A percentile compares a stretch with the other conserved stretches of the same genome.
These are phyloP conservation scores for Lichtheimia ornata DNA, from an alignment of 371 early-diverging fungal genomes.

Conservation along the genomic window DNA sequence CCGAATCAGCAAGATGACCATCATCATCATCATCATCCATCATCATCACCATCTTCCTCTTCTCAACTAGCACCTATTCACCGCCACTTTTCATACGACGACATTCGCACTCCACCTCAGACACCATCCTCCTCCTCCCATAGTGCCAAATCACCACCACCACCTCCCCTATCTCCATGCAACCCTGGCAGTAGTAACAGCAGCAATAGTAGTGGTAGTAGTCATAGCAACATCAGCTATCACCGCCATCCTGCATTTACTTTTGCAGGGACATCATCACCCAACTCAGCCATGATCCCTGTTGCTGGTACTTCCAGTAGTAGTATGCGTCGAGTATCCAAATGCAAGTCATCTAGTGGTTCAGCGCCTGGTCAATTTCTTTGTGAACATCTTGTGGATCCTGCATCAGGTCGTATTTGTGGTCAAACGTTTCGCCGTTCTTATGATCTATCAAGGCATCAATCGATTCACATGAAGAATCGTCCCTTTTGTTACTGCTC, in stretches of 20 bases:
- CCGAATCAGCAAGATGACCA: too few relatives aligned
- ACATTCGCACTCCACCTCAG: conserved; percentile 21
- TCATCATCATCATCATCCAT: too few relatives aligned
- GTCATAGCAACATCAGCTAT: too few relatives aligned
- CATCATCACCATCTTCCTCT: too few relatives aligned
- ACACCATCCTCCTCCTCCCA: neutral
- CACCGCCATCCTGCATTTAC: neutral
- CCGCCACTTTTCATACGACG: too few relatives aligned
- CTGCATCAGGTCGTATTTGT: conserved; percentile 20
- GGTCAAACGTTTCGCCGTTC: conserved; percentile 35
- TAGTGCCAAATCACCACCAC: neutral
- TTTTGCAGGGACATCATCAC: too few relatives aligned
- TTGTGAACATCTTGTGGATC: conserved; percentile 29
- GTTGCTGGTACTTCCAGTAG: too few relatives aligned
- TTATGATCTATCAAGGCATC: conserved; percentile 37
- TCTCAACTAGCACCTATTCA: too few relatives aligned
- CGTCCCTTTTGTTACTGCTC: conserved; percentile 33
- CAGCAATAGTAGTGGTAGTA: too few relatives aligned
- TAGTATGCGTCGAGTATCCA: too few relatives aligned
- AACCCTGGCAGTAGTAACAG: too few relatives aligned
- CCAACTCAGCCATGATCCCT: neutral
- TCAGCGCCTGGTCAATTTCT: conserved; percentile 11
- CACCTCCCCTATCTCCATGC: conserved; percentile 1
- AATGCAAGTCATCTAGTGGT: too few relatives aligned
- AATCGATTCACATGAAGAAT: conserved; percentile 36